Evolutionary conservation across 306 rosid genomes (phyloP).

Genomic region (Trifolium dubium): DNA sequence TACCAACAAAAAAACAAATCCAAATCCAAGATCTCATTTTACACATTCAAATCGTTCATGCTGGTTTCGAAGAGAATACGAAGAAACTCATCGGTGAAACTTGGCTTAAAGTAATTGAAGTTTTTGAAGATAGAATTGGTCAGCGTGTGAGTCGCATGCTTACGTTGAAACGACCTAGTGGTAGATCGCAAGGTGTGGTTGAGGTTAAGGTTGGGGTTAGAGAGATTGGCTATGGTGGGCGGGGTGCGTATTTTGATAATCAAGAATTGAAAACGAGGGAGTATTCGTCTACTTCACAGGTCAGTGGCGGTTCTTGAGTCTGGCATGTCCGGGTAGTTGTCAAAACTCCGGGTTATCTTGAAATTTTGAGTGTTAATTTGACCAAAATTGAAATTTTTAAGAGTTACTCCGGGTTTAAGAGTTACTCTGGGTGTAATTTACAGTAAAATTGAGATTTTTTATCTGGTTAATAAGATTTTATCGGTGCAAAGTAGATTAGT

Average conservation of each 20-base stretch:
- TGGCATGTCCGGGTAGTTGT: too few relatives aligned
- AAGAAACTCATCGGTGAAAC: conserved; percentile 78
- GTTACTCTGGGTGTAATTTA: too few relatives aligned
- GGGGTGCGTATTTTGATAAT: conserved; percentile 53
- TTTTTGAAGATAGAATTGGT: conserved; percentile 57
- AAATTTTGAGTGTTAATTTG: too few relatives aligned
- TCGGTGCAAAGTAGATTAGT: too few relatives aligned
- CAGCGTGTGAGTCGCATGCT: conserved; percentile 48
- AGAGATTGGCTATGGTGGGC: conserved; percentile 50
- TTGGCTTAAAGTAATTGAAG: conserved; percentile 54
- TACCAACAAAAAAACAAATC: conserved; percentile 49
- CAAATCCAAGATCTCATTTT: conserved; percentile 60
- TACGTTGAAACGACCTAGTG: conserved; percentile 72
- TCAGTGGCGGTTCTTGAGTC: too few relatives aligned
- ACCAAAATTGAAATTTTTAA: too few relatives aligned
- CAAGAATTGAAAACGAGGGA: not conserved
- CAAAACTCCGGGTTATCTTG: too few relatives aligned
- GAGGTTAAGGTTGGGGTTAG: conserved; percentile 56
- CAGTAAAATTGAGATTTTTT: too few relatives aligned
- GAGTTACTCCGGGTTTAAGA: too few relatives aligned
- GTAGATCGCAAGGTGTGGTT: conserved; percentile 75
- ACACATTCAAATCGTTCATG: conserved; percentile 70
- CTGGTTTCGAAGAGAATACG: conserved; percentile 63
- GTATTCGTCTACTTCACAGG: not conserved
- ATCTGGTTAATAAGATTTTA: too few relatives aligned